Base-by-base conservation (phyloP, 176 grass and related monocot genomes). In the Hyparrhenia diplandra region DNA sequence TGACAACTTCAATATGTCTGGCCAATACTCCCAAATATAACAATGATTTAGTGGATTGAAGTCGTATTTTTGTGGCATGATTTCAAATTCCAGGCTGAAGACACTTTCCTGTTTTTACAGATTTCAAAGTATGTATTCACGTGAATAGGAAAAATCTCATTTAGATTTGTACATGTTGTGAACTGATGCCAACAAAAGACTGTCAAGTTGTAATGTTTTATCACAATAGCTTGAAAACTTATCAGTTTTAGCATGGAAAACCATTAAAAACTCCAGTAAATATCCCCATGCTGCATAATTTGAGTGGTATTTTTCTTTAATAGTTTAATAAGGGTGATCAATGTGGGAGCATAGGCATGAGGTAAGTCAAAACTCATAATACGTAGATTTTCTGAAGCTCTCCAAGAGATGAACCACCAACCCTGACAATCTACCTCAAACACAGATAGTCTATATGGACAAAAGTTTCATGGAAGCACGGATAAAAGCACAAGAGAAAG, bases 241-340 rank as follows among this genome's bases (percentile, higher is more conserved):
- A 14, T 34, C 13, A 70, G 31, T 70, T 80, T 40, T 32, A 34
- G 31, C 51, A 68, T 25, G 31, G 20, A 80, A 69, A 88, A 61
- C 2, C 28, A 74, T 9, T n/a, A 7, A 64, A 32, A 75, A 69
- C 29, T 49, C 3, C 0, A 74, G 37, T 37, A 66, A 14, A 23
- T 12, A 36, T 68, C 9, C n/a, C 13, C 35, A 29, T 58, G 47
- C 14, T 40, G 27, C 31, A 45, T 24, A 65, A 45, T 75, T 51
- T 35, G 28, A 76, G 64, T 23, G 35, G 6, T 62, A 9, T 13
- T 42, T 80, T 47, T 32, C 4, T 57, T 70, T 41, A 10, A 8
- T 43, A 57, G 43, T 55, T 57, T 60, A 71, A 16, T 13, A 78
- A 45, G 35, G 18, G 9, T 20, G 31, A 54, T 52, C 34, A 46